Base-by-base conservation (phyloP, 2,329 filamentous ascomycete genomes). In the Penicillium frequentans region DNA sequence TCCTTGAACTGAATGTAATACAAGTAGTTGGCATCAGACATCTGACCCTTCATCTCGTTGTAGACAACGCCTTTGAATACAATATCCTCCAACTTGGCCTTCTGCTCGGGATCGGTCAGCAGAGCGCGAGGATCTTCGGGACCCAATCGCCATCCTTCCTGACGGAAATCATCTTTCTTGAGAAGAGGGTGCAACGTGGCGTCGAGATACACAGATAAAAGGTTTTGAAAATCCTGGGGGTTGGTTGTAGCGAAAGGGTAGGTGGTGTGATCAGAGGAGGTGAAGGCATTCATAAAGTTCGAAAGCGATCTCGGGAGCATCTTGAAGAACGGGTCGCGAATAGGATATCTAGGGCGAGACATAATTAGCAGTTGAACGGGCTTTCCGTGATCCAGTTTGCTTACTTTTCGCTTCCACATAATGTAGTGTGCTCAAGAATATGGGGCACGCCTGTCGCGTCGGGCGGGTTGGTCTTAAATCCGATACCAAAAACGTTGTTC, bases 251-350 rank as follows among this genome's bases (percentile, higher is more conserved):
- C 93, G 75, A 99, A 99, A 2, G 95, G 95, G 71, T 99, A 99
- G 65, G 91, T 96, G 11, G 95, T 99, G 74, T 99, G 93, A 70
- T 98, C 93, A 23, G 92, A 90, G 26, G 93, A 92, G 43, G 95
- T 99, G 73, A 98, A 96, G 59, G 95, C 95, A 75, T 99, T 99
- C 95, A 99, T 99, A 72, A 97, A 99, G 77, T 98, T 99, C 63
- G 95, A 97, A n/a, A 99, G 83, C 5, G 95, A 97, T 66, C 95
- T 87, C 23, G 95, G 95, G 26, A 99, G 84, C 95, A 99, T 99
- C 84, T 98, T 99, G 82, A 99, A 99, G 82, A 99, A 99, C 0
- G 95, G 95, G 70, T 99, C 95, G 60, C 95, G 91, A 57, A 99
- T 93, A n/a, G 95, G 95, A 72, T 93, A 96, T 74, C 90, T 93